These are phyloP conservation scores for Podospora tetraspora DNA, from an alignment of 495 filamentous ascomycete species.

Conservation along the genomic window DNA sequence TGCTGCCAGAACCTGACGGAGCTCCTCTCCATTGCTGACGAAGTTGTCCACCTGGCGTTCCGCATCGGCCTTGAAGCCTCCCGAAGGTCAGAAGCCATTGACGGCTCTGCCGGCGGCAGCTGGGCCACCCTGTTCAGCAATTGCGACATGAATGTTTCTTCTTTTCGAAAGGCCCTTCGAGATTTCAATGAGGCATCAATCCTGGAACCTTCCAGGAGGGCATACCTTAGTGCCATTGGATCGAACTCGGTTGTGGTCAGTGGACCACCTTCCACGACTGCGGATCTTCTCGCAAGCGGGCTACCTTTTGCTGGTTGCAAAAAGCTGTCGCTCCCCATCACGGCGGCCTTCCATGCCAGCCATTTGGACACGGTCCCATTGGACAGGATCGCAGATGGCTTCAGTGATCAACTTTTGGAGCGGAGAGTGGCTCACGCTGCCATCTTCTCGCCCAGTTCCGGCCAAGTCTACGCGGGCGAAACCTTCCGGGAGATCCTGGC, in stretches of 20 bases:
- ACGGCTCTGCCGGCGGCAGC: conserved; percentile 38
- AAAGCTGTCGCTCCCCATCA: conserved; percentile 51
- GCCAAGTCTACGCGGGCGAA: not conserved
- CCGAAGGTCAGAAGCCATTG: conserved; percentile 26
- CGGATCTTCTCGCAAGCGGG: conserved; percentile 1
- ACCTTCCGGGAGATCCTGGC: conserved; percentile 7
- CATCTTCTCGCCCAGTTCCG: conserved; percentile 17
- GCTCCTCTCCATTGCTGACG: conserved; percentile 55
- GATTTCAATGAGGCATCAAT: conserved; percentile 16
- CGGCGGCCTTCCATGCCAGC: conserved; percentile 48
- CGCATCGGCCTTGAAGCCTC: conserved; percentile 51
- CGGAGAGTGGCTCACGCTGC: not conserved
- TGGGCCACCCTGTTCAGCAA: conserved; percentile 40
- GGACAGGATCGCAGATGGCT: not conserved
- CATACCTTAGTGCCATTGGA: conserved; percentile 23
- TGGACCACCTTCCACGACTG: conserved; percentile 25
- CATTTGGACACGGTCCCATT: conserved; percentile 11
- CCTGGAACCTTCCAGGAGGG: conserved; percentile 3
- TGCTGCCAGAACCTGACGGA: conserved; percentile 54
- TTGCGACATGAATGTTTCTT: conserved; percentile 26
- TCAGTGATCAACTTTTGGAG: not conserved
- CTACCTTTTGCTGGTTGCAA: conserved; percentile 18
- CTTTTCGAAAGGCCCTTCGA: conserved; percentile 31
- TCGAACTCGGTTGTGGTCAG: conserved; percentile 38
- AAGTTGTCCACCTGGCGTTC: conserved; percentile 59